These are phyloP conservation scores for Lunularia cruciata DNA, from an alignment of 225 moss, liverwort and hornwort species.

Conservation along the genomic window DNA sequence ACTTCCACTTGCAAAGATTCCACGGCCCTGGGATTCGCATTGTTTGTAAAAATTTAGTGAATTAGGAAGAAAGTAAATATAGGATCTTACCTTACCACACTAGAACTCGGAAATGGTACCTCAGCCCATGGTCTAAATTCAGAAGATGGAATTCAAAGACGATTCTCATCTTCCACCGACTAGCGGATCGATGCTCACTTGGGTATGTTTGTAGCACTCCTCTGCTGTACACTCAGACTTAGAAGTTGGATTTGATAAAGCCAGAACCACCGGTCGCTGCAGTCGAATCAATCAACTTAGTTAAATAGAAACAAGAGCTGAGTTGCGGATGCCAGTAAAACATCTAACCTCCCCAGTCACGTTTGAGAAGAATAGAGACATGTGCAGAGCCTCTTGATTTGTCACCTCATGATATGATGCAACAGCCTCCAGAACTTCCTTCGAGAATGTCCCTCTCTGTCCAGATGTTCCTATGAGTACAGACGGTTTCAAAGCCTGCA, in stretches of 20 bases:
- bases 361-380: background rate
- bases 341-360: no score
- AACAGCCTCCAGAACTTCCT: constrained; percentile 59
- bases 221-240: constrained; percentile 82
- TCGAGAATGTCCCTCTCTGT: constrained; percentile 58
- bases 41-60: no score
- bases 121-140: background rate
- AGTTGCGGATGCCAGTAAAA: no score
- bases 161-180: no score
- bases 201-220: constrained; percentile 63
- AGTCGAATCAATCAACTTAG: background rate
- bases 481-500: constrained; percentile 55
- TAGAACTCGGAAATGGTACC: background rate
- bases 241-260: constrained; percentile 79
- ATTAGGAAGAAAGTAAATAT: no score
- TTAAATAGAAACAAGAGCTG: background rate
- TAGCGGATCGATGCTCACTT: constrained; percentile 39
- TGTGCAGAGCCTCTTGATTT: background rate
- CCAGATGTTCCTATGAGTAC: constrained; percentile 71
- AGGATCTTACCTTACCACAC: no score
- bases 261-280: constrained; percentile 77
- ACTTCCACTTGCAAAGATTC: constrained; percentile 53
- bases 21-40: constrained; percentile 45
- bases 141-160: background rate
- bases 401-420: constrained; percentile 61